Percentiles rank a stretch among this genome's conserved stretches.
Conservation (phyloP, 208 protist genomes). For the Acanthamoeba royreba region DNA sequence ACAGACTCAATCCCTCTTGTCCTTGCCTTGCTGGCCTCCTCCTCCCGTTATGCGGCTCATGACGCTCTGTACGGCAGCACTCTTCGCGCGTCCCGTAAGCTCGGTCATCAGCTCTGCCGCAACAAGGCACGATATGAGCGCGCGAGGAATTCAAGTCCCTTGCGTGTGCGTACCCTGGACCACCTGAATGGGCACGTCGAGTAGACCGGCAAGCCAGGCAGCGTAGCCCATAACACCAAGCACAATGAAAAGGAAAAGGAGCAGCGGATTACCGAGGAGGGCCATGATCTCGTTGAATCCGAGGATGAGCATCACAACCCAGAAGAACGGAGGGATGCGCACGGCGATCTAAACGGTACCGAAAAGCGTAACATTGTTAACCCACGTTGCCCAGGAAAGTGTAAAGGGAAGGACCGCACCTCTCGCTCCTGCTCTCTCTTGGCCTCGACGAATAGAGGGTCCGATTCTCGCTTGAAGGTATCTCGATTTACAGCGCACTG, state of each 20-base stretch:
- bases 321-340: conserved; percentile 15
- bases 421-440: conserved; percentile 14
- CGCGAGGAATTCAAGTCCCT: neutral
- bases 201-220: neutral
- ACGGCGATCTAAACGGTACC: neutral
- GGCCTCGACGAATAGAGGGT: neutral
- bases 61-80: neutral
- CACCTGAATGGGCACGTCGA: neutral
- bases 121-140: neutral
- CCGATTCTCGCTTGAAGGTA: conserved; percentile 21
- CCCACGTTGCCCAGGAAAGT: neutral
- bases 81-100: neutral
- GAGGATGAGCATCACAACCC: conserved; percentile 59
- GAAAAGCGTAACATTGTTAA: neutral
- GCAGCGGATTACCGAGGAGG: conserved; percentile 57
- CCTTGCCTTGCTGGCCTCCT: neutral
- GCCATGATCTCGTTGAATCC: conserved; percentile 70
- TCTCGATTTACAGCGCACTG: neutral
- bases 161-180: neutral
- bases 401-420: neutral
- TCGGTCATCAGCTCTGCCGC: neutral
- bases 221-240: neutral
- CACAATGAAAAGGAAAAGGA: conserved; percentile 52
- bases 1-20: neutral
- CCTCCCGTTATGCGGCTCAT: neutral